These are phyloP conservation scores for Venturia aucupariae DNA, from an alignment of 2,329 filamentous ascomycete genomes.

Conservation along the genomic window DNA sequence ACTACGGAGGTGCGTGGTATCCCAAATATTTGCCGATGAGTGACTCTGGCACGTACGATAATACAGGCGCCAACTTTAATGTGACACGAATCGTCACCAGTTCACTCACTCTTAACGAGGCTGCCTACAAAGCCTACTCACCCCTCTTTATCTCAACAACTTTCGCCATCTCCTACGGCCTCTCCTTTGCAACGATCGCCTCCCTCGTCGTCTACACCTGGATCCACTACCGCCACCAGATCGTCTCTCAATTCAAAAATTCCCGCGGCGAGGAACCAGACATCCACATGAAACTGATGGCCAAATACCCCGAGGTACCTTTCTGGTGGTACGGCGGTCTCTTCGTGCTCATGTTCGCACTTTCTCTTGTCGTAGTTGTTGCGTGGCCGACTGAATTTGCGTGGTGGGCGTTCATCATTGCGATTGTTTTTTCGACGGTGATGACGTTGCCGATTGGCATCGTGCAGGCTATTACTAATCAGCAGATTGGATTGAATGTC, in stretches of 20 bases:
- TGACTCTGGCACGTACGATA: slow-evolving; percentile 62
- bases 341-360: slow-evolving; percentile 40
- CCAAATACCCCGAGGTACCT: slow-evolving; percentile 46
- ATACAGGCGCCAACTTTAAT: slow-evolving; percentile 56
- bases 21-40: slow-evolving; percentile 58
- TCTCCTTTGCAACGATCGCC: slow-evolving; percentile 63
- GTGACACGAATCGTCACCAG: slow-evolving; percentile 53
- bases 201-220: slow-evolving; percentile 57
- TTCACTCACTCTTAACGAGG: slow-evolving; percentile 52
- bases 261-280: slow-evolving; percentile 45
- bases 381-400: slow-evolving; percentile 57
- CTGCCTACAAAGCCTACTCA: slow-evolving; percentile 53
- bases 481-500: slow-evolving; percentile 58
- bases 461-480: slow-evolving; percentile 61
- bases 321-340: slow-evolving; percentile 48
- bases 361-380: slow-evolving; percentile 38
- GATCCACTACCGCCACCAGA: slow-evolving; percentile 57
- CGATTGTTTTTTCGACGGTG: slow-evolving; percentile 41
- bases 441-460: slow-evolving; percentile 50
- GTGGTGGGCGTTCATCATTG: slow-evolving; percentile 65
- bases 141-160: slow-evolving; percentile 59
- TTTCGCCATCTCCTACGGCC: slow-evolving; percentile 59
- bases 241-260: slow-evolving; percentile 53
- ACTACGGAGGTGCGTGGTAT: slow-evolving; percentile 60
- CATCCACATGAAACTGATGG: slow-evolving; percentile 45